Evolutionary conservation across 176 grass and related monocot genomes (phyloP), one percentile per base, ranked within the genome.

Genomic region (Cenchrus americanus): DNA sequence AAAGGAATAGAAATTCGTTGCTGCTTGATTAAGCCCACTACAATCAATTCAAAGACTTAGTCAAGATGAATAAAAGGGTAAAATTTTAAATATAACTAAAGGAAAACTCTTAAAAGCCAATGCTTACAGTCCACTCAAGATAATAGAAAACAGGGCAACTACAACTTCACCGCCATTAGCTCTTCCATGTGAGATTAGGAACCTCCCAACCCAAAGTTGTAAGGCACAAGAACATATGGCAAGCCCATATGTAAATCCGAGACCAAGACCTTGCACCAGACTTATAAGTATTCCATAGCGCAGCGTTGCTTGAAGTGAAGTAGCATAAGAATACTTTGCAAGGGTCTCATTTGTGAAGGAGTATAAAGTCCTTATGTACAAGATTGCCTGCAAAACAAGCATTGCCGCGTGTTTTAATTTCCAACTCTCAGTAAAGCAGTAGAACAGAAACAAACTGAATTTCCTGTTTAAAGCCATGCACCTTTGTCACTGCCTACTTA

Each of bases 221-320:
- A 98, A 88, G 62, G 96, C 91, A 96, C 96, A 98, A 69, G 96
- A 98, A 83, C 93, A 98, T 85, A 98, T 95, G 75, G 96, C 96
- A 80, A 98, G 96, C 48, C 96, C 96, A 87, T 98, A 98, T 23
- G 96, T 98, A 88, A 98, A 98, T 76, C 96, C 96, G 48, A 98
- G 96, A 64, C 96, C 96, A 84, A 98, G 93, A 49, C 93, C 96
- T 93, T 98, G 96, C 80, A 96, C 96, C 71, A 98, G 78, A 80
- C 96, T 98, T 73, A 98, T 98, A 71, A 98, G 73, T 71, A 96
- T 98, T 61, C 96, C 96, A 81, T 98, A 98, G 40, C 96, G 89
- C 44, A 98, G 86, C 48, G 96, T 98, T 49, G 93, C 93, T 94
- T 99, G 96, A 84, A 99, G 93, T 74, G 96, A 95, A 50, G 96